Evolutionary conservation across 257 asterid species (phyloP).

Genomic region (Lithospermum erythrorhizon): DNA sequence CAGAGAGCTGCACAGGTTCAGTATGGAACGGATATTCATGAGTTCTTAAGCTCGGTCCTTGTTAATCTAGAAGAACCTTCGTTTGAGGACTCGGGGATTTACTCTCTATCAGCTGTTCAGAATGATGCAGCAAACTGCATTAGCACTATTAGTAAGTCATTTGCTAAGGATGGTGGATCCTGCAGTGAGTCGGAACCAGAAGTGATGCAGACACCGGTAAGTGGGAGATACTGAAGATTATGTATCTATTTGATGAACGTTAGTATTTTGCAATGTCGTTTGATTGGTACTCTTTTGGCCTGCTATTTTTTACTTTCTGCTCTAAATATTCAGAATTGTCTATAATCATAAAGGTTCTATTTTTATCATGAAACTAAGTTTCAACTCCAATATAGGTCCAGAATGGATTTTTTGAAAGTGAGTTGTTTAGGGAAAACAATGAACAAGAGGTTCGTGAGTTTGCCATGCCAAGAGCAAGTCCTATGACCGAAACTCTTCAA

Average conservation of each 20-base stretch:
- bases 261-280: background rate
- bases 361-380: background rate
- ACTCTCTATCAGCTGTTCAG: constrained; percentile 9
- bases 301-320: background rate
- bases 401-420: constrained; percentile 10
- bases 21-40: constrained; percentile 47
- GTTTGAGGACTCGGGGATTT: constrained; percentile 12
- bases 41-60: constrained; percentile 50
- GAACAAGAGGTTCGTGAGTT: constrained; percentile 36
- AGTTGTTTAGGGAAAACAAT: constrained; percentile 14
- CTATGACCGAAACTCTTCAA: constrained; percentile 1
- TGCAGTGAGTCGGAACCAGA: constrained; percentile 58
- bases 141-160: background rate
- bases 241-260: background rate
- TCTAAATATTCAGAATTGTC: background rate
- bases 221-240: constrained; percentile 4
- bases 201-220: constrained; percentile 47
- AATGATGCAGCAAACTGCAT: constrained; percentile 7
- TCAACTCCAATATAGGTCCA: constrained; percentile 1
- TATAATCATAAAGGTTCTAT: no score
- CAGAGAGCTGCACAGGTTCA: constrained; percentile 28
- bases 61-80: constrained; percentile 40
- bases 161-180: constrained; percentile 12
- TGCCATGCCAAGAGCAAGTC: constrained; percentile 12
- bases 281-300: background rate